phyloP scores from a whole-genome alignment of 768 basidiomycete genomes.

The Hypholoma fasciculare region DNA sequence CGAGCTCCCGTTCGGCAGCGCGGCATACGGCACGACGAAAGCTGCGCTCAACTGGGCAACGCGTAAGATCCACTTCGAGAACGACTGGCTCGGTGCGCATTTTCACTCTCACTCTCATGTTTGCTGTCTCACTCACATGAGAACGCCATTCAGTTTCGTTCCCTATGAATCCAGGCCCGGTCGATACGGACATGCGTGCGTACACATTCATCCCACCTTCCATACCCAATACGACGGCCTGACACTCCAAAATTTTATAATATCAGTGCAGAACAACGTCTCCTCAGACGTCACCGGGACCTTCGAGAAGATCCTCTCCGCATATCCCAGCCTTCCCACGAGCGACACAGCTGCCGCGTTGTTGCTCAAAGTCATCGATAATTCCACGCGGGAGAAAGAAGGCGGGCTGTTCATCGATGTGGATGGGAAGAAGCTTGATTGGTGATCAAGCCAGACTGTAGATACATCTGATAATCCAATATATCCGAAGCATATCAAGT shows the following conservation, averaged over 20 bases:
- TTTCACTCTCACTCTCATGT: no score
- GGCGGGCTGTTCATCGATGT: not conserved
- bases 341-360: not conserved
- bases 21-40: not conserved
- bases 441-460: not conserved
- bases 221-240: no score
- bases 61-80: constrained; percentile 4
- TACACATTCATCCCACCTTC: not conserved
- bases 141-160: not conserved
- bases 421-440: not conserved
- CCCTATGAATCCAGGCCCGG: not conserved
- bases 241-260: no score
- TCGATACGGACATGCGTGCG: not conserved
- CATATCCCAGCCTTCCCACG: not conserved
- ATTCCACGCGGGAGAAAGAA: not conserved
- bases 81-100: constrained; percentile 5
- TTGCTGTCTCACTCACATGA: not conserved
- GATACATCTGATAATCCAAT: no score
- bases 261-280: not conserved
- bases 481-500: no score
- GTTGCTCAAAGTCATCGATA: not conserved
- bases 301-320: not conserved
- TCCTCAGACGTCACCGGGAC: not conserved
- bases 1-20: not conserved
- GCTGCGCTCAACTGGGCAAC: constrained; percentile 2